phyloP scores from a whole-genome alignment of 1,284 basidiomycete species.

The Fomitopsis palustris region DNA sequence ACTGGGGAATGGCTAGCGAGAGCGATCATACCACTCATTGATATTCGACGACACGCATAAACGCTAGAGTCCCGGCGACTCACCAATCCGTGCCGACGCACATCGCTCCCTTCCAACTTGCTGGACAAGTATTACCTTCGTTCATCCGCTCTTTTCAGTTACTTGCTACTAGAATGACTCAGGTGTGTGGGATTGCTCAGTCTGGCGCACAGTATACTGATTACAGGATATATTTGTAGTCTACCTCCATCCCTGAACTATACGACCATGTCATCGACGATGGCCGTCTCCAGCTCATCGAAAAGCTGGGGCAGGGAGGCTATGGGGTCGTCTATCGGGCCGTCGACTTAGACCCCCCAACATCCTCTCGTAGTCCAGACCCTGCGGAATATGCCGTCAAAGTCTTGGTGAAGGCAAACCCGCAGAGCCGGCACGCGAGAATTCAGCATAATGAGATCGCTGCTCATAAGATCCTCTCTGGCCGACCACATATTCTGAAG shows the following conservation, averaged over 20 bases:
- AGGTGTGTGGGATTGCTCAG: neutral
- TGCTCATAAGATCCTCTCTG: slow-evolving; percentile 50
- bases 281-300: slow-evolving; percentile 39
- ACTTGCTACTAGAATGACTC: neutral
- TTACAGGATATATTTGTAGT: neutral
- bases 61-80: neutral
- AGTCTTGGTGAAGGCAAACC: slow-evolving; percentile 57
- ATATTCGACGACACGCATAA: neutral
- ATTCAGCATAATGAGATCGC: slow-evolving; percentile 26
- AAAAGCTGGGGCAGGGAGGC: slow-evolving; percentile 35
- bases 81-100: neutral
- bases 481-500: slow-evolving; percentile 55
- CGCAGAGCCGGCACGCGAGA: slow-evolving; percentile 25
- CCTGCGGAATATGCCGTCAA: slow-evolving; percentile 53
- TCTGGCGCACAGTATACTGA: neutral
- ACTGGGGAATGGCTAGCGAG: neutral
- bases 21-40: neutral
- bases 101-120: neutral
- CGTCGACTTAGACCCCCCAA: slow-evolving; percentile 48
- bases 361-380: slow-evolving; percentile 28
- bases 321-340: slow-evolving; percentile 35
- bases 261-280: slow-evolving; percentile 23
- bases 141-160: neutral
- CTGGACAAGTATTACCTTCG: neutral
- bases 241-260: slow-evolving; percentile 18